Evolutionary conservation across 129 eudicot species (phyloP), one percentile per base, ranked within the genome.

Genomic region (Saposhnikovia divaricata): DNA sequence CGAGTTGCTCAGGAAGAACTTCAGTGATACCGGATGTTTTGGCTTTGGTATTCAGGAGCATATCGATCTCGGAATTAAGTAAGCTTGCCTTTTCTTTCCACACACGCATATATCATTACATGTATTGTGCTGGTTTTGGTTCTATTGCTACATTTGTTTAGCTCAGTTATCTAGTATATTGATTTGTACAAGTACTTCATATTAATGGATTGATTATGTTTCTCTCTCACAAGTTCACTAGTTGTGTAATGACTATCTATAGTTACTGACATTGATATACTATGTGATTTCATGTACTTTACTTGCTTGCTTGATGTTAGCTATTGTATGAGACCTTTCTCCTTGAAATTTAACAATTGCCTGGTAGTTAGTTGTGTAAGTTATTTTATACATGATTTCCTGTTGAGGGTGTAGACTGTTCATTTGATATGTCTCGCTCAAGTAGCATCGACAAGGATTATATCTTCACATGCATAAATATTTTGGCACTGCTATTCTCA

Each of bases 11-110:
- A 68, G 73, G 73, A 68, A 68, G 73, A 68, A 68, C 23, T 68
- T 68, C 9, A 68, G 73, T 31, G 73, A 68, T 68, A 68, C 73
- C 5, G 73, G 73, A 31, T 68, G 73, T 31, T 68, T 68, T 31
- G 73, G 73, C 2, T 68, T 68, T 31, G 73, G 73, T 68, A 68
- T 68, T 6, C 73, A 68, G 73, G 73, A 68, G 43, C 73, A 68
- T 34, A 68, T 68, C 14, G 73, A 68, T 68, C 73, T 68, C 10
- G 73, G 73, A 31, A 68, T 68, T 11, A 68, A 68, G 73, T 68
- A 31, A 31, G 73, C 19, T 0, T 34, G 37, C 37, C 37, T 68
- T 68, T 28, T 19, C 12, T 23, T 57, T 57, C 27, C 34, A n/a
- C 12, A 23, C 11, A 0, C 11, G 9, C 46, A 9, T 9, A 7